Evolutionary conservation across 2,329 filamentous ascomycete species (phyloP).

Genomic region (Elsinoe arachidis): DNA sequence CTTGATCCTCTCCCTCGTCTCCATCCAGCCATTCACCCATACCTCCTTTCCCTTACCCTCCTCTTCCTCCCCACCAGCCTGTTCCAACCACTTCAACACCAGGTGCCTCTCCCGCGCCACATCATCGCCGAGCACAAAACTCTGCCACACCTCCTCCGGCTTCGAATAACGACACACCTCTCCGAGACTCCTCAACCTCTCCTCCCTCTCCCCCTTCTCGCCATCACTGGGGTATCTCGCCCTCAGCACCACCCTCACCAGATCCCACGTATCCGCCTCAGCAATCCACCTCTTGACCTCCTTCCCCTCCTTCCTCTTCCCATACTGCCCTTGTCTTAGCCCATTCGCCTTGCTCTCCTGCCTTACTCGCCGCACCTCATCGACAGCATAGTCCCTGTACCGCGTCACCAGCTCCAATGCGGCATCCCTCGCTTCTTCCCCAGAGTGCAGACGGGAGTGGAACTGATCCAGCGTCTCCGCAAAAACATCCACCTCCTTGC

Average conservation of each 20-base stretch:
- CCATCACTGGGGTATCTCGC: constrained; percentile 46
- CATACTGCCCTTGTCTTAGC: constrained; percentile 20
- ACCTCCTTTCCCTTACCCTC: constrained; percentile 57
- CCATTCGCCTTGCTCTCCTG: constrained; percentile 23
- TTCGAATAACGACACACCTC: constrained; percentile 44
- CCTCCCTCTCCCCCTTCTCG: constrained; percentile 27
- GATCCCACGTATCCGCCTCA: constrained; percentile 85
- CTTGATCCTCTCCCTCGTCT: constrained; percentile 85
- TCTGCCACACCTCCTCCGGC: constrained; percentile 57
- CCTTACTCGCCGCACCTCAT: constrained; percentile 39
- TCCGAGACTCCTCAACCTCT: constrained; percentile 26
- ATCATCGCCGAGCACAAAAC: constrained; percentile 66
- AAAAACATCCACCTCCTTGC: constrained; percentile 78
- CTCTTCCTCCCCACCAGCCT: constrained; percentile 63
- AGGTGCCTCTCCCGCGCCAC: constrained; percentile 68
- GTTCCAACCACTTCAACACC: constrained; percentile 79
- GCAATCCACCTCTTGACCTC: constrained; percentile 58
- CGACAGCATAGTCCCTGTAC: constrained; percentile 44
- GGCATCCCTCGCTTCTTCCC: constrained; percentile 52
- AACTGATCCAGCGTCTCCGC: constrained; percentile 75
- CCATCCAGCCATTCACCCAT: constrained; percentile 82
- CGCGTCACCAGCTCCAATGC: constrained; percentile 48
- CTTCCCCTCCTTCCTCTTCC: constrained; percentile 32
- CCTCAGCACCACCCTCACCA: constrained; percentile 62
- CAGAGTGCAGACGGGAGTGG: constrained; percentile 40